Evolutionary conservation across 2,329 filamentous ascomycete species (phyloP), one percentile per base, ranked within the genome.

Genomic region (Hypoxylon sp.): DNA sequence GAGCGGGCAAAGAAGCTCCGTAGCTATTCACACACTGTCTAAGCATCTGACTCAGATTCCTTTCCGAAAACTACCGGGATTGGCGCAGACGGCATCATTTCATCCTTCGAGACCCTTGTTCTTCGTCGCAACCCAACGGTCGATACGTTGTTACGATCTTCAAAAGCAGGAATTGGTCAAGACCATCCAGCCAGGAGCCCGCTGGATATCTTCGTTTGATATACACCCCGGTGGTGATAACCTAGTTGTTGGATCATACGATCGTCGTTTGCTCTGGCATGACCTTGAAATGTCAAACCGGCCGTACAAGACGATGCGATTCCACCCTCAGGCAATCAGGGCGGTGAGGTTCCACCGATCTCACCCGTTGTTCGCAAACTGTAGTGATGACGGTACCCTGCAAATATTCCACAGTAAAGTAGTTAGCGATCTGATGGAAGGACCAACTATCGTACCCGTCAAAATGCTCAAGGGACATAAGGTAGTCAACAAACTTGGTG

Each of bases 371-470:
- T 98, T 99, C 77, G 96, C 94, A 0, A 95, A 98, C 78, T 94
- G 94, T 19, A 96, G 92, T 79, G 97, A 99, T 78, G 96, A 99
- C 79, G 96, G 96, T 29, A 94, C 91, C 19, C 83, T 98, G 72
- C 96, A 99, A 80, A 92, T 99, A 59, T 98, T 98, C 88, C 95
- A 98, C 79, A 95, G 94, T 63, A 97, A 95, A 81, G 95, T 98
- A 29, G 94, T 97, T 31, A 94, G 91, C 68, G 96, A 99, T 79
- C 85, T 97, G 79, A 93, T 99, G 88, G 94, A 97, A 84, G 97
- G 97, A 77, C 94, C 96, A 5, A 97, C 92, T 13, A 97, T 99
- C 76, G 96, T 98, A 57, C 96, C 96, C 8, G 87, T 99, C 70
- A 99, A 98, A 86, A 94, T 97, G 76, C 86, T 99, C 53, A 91